Evolutionary conservation across 2,329 filamentous ascomycete species (phyloP), one percentile per base, ranked within the genome.

Genomic region (Verticillium nonalfalfae): DNA sequence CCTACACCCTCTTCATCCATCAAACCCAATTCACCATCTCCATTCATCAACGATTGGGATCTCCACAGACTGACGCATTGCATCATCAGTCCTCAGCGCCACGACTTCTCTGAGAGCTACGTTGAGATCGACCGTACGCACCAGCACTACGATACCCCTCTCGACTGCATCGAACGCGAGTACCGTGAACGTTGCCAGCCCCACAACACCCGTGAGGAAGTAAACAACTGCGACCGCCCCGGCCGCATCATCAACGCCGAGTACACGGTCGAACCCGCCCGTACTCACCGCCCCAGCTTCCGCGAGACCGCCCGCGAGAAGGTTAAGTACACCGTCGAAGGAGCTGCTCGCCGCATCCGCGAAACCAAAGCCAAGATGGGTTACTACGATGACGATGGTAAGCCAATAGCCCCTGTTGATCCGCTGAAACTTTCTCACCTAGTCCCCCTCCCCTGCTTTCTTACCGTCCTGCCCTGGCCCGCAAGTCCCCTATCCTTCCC

Each of bases 301-400:
- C 78, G 81, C 74, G 78, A 84, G 72, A 81, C 86, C 71, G 76
- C 82, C 66, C 33, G 26, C 33, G 26, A 34, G 31, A 83, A 83
- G 73, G 76, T 89, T 73, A 82, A 84, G 79, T 89, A 84, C 81
- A 90, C 84, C 79, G 85, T 84, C 75, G 87, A 84, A 75, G 76
- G 76, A 73, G 75, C 80, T 72, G 77, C 73, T 14, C 40, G 45
- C 40, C 58, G 58, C 45, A 33, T 59, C 67, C 72, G 72, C 72
- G 66, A 76, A 69, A 74, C 77, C 63, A 79, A 81, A 70, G 75
- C 76, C 76, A 85, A 83, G 76, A 87, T 87, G 84, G 84, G 83
- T 76, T 86, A 86, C 81, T 86, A 85, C 81, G 83, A 86, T 78
- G 82, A 86, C 66, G 78, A 83, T 69, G 82, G 83, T 86, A 75